Evolutionary conservation across 352 stramenopile genomes (phyloP), one percentile per base, ranked within the genome.

Genomic region (Globisporangium irregulare): DNA sequence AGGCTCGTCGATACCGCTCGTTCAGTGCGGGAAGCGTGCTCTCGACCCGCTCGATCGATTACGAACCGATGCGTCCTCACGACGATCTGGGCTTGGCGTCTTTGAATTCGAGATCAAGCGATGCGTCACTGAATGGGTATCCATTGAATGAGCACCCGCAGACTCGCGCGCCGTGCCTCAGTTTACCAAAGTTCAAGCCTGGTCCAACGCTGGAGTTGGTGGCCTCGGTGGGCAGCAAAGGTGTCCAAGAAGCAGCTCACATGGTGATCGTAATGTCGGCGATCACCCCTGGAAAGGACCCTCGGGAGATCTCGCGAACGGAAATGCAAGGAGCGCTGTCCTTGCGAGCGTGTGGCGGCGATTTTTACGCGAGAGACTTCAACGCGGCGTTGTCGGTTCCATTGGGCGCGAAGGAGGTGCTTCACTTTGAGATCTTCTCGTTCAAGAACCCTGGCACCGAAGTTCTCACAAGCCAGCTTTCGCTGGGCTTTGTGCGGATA

Each of bases 371-470:
- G 24, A 78, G 88, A 0, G 88, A 96, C 68, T 96, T 96, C 50
- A 91, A 79, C 64, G 78, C 78, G 4, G 69, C 93, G 62, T 63
- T 96, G 14, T 87, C 82, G 3, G 78, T 96, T 43, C 86, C 88
- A 12, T 73, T 89, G 6, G 77, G 76, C n/a, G 74, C 76, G 25
- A 80, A 81, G 54, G 75, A 80, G 6, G 88, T 91, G 73, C 70
- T 96, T 2, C 88, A 94, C 59, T 89, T 96, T 66, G 86, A 96
- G 70, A 78, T 94, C 15, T 94, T 84, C 59, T 76, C 83, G 15
- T 74, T 92, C 43, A 72, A 82, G 38, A 91, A 86, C 22, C 76
- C 81, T 18, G 69, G 73, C 22, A 84, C 84, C 0, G 88, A 96
- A 64, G 50, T 59, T 0, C 68, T 92, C n/a, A 73, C 75, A 18